Evolutionary conservation across 169 alveolate genomes (phyloP), one percentile per base, ranked within the genome.

Genomic region (Prorocentrum cordatum): DNA sequence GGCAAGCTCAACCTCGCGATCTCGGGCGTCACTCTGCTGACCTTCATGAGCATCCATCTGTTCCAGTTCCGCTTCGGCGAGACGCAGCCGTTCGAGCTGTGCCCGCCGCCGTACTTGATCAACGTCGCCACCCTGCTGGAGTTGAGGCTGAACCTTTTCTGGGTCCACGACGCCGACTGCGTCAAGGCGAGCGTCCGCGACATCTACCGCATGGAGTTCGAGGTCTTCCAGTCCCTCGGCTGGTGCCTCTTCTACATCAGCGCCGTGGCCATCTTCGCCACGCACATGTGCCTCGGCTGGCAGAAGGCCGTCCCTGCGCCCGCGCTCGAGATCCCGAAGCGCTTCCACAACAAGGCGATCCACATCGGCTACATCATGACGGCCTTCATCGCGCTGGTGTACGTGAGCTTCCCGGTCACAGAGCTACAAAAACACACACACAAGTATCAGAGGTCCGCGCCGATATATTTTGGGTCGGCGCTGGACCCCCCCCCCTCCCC

Each of bases 281-380:
- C 80, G 9, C 91, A 82, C 80, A 82, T 82, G 91, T 82, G 91
- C 91, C 62, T 82, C 26, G 91, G 91, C 38, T 82, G 91, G 91
- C 91, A 82, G 91, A 82, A 82, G 59, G 54, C 54, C 54, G 16
- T 42, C 54, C n/a, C 54, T 12, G 54, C 54, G n/a, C n/a, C n/a
- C n/a, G n/a, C n/a, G n/a, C n/a, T n/a, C n/a, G n/a, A n/a, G n/a
- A n/a, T n/a, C n/a, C n/a, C n/a, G n/a, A n/a, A n/a, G n/a, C n/a
- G n/a, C n/a, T n/a, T n/a, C n/a, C n/a, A n/a, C n/a, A n/a, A n/a
- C n/a, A n/a, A n/a, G n/a, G n/a, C n/a, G n/a, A n/a, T n/a, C n/a
- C n/a, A n/a, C n/a, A n/a, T n/a, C n/a, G n/a, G n/a, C n/a, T n/a
- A n/a, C n/a, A n/a, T n/a, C n/a, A n/a, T n/a, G n/a, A n/a, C n/a